Evolutionary conservation across 192 early-diverging fungal species (phyloP).

Genomic region (Rhizophlyctis rosea): DNA sequence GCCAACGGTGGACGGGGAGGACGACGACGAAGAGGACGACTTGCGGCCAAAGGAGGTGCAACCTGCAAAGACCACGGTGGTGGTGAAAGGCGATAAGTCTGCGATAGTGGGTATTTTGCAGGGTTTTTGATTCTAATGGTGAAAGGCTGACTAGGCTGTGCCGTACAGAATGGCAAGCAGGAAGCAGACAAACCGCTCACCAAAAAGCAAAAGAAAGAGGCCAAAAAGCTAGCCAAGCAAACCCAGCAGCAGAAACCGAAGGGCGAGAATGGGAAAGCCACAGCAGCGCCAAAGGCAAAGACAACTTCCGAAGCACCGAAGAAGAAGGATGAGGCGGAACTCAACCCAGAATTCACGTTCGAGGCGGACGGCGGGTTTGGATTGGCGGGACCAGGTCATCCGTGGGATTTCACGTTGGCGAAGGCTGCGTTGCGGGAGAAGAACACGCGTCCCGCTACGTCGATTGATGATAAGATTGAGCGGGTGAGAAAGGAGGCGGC

Average conservation of each 20-base stretch:
- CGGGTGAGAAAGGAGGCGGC: slow-evolving; percentile 15
- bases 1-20: slow-evolving; percentile 19
- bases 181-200: slow-evolving; percentile 10
- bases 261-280: slow-evolving; percentile 1
- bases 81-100: not conserved
- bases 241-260: slow-evolving; percentile 8
- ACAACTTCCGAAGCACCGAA: not conserved
- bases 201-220: slow-evolving; percentile 7
- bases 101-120: not conserved
- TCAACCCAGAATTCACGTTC: slow-evolving; percentile 75
- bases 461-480: slow-evolving; percentile 33
- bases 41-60: no score
- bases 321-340: slow-evolving; percentile 41
- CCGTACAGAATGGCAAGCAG: no score
- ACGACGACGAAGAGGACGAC: slow-evolving; percentile 12
- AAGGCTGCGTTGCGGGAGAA: slow-evolving; percentile 61
- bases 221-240: slow-evolving; percentile 4
- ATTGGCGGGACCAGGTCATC: slow-evolving; percentile 52
- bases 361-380: slow-evolving; percentile 67
- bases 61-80: not conserved
- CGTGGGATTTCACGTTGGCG: slow-evolving; percentile 80
- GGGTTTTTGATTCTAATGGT: slow-evolving; percentile 4
- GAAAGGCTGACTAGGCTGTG: no score
- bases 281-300: not conserved
- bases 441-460: not conserved